Base-by-base conservation (phyloP, 306 rosid genomes). In the Inga leiocalycina region DNA sequence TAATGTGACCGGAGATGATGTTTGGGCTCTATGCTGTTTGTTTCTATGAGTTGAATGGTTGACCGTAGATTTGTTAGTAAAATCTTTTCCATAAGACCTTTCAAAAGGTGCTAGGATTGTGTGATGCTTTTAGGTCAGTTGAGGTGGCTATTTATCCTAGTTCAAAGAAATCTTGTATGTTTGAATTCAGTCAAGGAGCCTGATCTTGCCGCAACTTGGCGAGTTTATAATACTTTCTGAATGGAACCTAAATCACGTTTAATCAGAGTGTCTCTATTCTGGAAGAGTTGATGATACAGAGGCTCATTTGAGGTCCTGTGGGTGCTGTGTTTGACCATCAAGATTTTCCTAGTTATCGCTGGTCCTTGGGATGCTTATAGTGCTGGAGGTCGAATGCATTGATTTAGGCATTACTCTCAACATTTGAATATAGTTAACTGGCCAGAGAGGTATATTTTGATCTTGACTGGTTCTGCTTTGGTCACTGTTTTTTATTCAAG, bases 361-460 rank as follows among this genome's bases (percentile, higher is more conserved):
- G 65, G 35, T 64, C 78, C 77, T 70, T 74, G 81, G 77, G 86
- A 74, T 32, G 75, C 74, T 68, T 61, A 13, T 6, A 75, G 70
- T 79, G 80, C 75, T 59, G 70, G 87, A 62, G 62, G 59, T 65
- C 79, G 44, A 71, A 67, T 73, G 57, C 80, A 68, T 62, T 83
- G 74, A 74, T 35, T 57, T 87, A 75, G 87, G 78, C 49, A 17
- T 71, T 71, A 37, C 52, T 82, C 79, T 87, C 66, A 75, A 45
- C 78, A 35, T 79, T 48, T 79, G 84, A 68, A 75, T 79, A 74
- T 81, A 74, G n/a, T 86, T 70, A 39, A 71, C 45, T 61, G 87
- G 79, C 80, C 84, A 84, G 83, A 81, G 82, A 67, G 80, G 74
- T 79, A 20, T 57, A 57, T 81, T 79, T 82, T 86, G 82, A 62